A percentile compares a stretch with the other conserved stretches of the same genome.
phyloP scores from a whole-genome alignment of 1,139 yeast genomes.

The Casaregolazyma lundiana region DNA sequence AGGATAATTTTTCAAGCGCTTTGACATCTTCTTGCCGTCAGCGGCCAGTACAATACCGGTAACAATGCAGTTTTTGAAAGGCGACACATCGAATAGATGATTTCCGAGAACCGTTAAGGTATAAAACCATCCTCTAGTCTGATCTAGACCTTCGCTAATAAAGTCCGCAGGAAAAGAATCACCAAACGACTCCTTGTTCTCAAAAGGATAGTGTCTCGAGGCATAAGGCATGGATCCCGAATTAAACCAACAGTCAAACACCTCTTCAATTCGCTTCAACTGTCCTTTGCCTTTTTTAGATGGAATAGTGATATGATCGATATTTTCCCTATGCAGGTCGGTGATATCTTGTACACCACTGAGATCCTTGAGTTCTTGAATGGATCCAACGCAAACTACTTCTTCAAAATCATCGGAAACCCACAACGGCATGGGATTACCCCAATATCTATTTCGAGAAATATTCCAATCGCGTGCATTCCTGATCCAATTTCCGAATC shows the following conservation, averaged over 20 bases:
- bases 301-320: slow-evolving; percentile 90
- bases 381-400: slow-evolving; percentile 87
- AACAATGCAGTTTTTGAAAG: slow-evolving; percentile 93
- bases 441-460: slow-evolving; percentile 99
- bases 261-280: slow-evolving; percentile 90
- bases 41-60: slow-evolving; percentile 95
- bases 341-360: slow-evolving; percentile 77
- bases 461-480: slow-evolving; percentile 99
- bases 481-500: slow-evolving; percentile 96
- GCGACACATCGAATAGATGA: slow-evolving; percentile 86
- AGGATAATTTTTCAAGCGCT: slow-evolving; percentile 95
- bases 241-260: slow-evolving; percentile 99
- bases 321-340: slow-evolving; percentile 89
- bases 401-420: slow-evolving; percentile 90
- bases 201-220: slow-evolving; percentile 94
- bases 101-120: slow-evolving; percentile 94
- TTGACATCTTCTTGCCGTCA: slow-evolving; percentile 99
- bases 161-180: slow-evolving; percentile 92
- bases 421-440: slow-evolving; percentile 99
- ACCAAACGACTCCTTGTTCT: slow-evolving; percentile 63
- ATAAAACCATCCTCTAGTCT: slow-evolving; percentile 99
- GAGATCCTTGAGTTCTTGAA: slow-evolving; percentile 76
- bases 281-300: slow-evolving; percentile 86
- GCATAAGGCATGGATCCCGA: slow-evolving; percentile 99
- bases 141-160: slow-evolving; percentile 98